Evolutionary conservation across 2,329 filamentous ascomycete genomes (phyloP), one percentile per base, ranked within the genome.

Genomic region (Teratosphaeriaceae sp.): DNA sequence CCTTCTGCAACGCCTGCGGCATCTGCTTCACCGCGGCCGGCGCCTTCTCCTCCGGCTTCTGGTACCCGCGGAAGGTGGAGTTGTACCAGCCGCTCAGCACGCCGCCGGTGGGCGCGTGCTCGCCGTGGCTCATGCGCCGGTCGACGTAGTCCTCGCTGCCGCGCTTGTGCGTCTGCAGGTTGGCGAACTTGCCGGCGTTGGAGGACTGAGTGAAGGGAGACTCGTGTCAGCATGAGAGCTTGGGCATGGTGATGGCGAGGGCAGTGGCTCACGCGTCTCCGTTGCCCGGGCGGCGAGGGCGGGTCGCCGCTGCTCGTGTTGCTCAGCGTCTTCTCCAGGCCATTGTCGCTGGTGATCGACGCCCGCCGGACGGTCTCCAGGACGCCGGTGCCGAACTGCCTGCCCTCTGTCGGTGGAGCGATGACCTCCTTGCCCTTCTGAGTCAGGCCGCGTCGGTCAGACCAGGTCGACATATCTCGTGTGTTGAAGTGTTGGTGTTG

Each of bases 381-480:
- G 22, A 59, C 45, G 16, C 51, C 49, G 11, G 20, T 38, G 13
- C 42, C 43, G n/a, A 48, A 52, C 9, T 42, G 21, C 34, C 46
- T 48, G 23, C 44, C 40, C 16, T 30, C 40, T 23, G 34, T 43
- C 15, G 27, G 47, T 49, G 37, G 50, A 22, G 42, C 45, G 15
- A 44, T 49, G 13, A 57, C 31, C 21, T 61, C 58, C 36, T 61
- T 62, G 37, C 59, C 59, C 21, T 48, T 49, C 41, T 62, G 59
- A 38, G 60, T 61, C 48, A 61, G 50, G 27, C 56, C 59, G 18
- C 59, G 54, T 23, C 59, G 53, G 45, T 62, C 59, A 44, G 49
- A 36, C 59, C 59, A 62, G 15, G 20, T 24, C 18, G 43, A 45
- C 45, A 48, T 44, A 13, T n/a, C 42, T 38, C 15, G 35, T 4